Evolutionary conservation across 805 yeast species (phyloP).

Genomic region (Cyberlindnera petersonii): DNA sequence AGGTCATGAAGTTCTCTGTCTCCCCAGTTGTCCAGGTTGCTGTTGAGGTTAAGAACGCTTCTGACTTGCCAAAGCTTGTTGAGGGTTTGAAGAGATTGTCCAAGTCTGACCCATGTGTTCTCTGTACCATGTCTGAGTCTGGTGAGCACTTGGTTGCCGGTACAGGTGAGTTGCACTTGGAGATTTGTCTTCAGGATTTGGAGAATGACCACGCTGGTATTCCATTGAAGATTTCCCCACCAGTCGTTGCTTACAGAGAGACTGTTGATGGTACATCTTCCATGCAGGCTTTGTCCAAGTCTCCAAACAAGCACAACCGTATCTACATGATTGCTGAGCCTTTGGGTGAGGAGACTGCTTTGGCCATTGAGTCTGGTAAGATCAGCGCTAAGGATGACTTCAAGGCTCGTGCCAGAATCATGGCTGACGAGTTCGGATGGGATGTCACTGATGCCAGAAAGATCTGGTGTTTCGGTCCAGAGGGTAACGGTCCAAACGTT

Average conservation of each 20-base stretch:
- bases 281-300: constrained; percentile 95
- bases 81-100: constrained; percentile 99
- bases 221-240: constrained; percentile 96
- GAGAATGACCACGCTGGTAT: constrained; percentile 99
- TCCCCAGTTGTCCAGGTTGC: constrained; percentile 99
- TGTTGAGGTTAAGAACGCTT: constrained; percentile 99
- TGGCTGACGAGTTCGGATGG: constrained; percentile 99
- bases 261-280: constrained; percentile 92
- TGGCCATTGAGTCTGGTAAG: constrained; percentile 90
- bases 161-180: constrained; percentile 99
- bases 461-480: constrained; percentile 99
- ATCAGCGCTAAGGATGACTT: constrained; percentile 94
- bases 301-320: constrained; percentile 99
- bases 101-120: constrained; percentile 99
- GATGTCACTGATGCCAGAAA: constrained; percentile 99
- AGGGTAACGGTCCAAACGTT: constrained; percentile 97
- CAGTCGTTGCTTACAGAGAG: constrained; percentile 98
- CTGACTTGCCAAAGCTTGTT: constrained; percentile 98
- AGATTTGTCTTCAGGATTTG: constrained; percentile 92
- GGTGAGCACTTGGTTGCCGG: constrained; percentile 99
- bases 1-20: constrained; percentile 99
- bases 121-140: constrained; percentile 79
- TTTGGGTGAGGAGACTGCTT: constrained; percentile 85
- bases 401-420: constrained; percentile 97
- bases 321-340: constrained; percentile 97